Base-by-base conservation (phyloP, 164 flowering plant species). In the Buxus sempervirens region DNA sequence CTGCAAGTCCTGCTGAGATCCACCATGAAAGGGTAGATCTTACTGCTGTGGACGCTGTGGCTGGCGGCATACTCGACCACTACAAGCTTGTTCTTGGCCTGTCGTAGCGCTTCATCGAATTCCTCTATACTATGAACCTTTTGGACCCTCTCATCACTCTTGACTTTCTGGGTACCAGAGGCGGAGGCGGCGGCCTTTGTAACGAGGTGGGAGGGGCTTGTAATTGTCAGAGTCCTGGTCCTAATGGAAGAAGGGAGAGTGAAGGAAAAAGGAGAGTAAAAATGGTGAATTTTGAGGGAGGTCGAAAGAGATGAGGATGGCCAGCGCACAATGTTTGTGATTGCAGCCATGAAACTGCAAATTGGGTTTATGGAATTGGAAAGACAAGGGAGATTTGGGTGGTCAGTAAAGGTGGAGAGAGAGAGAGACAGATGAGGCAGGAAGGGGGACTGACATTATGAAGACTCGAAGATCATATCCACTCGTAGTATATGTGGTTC, bases 1-100 rank as follows among this genome's bases (percentile, higher is more conserved):
- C 57, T 82, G 82, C 98, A 94, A 0, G 88, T 81, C 10, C 84
- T 75, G 82, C 95, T 90, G 0, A 94, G 85, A 3, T 88, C 88
- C 24, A 90, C 98, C 93, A 94, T 86, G 82, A 94, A 90, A 0
- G 98, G 98, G 81, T 91, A 94, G 25, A 91, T 88, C 64, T 81
- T 69, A 27, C 77, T 72, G 82, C 91, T 87, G 23, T 82, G 68
- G n/a, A 42, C 25, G 67, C 89, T 90, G 54, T 81, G 60, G 72
- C 88, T 83, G 4, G 85, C 83, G 0, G 93, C 98, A 59, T 63
- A 94, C 70, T 94, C 98, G 0, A 90, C 98, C 32, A 94, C 97
- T 0, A 94, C 97, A 0, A 94, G 88, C 80, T 79, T 83, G 85
- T 85, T 77, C 45, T 86, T 83, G 0, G 97, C 97, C 9, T 16